Percentiles rank a stretch among this genome's conserved stretches.
These are phyloP conservation scores for Phytophthora rubi DNA, from an alignment of 352 stramenopile species.

Conservation along the genomic window DNA sequence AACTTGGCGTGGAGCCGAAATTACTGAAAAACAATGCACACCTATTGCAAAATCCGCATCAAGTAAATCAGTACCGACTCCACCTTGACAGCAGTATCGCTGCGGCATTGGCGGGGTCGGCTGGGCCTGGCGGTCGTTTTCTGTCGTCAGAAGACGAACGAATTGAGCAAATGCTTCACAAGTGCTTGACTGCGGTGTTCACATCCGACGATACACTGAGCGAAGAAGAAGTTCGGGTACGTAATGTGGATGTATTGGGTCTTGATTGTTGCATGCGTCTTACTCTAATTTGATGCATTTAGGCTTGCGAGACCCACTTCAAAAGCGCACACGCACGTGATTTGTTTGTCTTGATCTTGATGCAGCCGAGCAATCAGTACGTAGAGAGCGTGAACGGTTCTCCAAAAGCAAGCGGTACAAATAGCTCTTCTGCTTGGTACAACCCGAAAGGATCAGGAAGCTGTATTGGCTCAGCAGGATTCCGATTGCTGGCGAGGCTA, in stretches of 20 bases:
- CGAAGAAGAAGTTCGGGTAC: constrained; percentile 59
- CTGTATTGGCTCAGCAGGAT: constrained; percentile 75
- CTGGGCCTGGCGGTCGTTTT: constrained; percentile 35
- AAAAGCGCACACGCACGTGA: constrained; percentile 77
- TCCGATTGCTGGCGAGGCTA: constrained; percentile 64
- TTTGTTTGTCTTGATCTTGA: constrained; percentile 86
- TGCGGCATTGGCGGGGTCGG: constrained; percentile 23
- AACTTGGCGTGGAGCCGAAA: constrained; percentile 45
- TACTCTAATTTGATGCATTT: constrained; percentile 1
- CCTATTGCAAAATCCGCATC: constrained; percentile 46
- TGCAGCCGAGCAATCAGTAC: constrained; percentile 84
- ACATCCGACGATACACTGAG: constrained; percentile 76
- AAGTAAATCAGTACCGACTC: constrained; percentile 51
- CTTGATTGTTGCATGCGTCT: constrained; percentile 5
- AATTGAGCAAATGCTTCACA: constrained; percentile 84
- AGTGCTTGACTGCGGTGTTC: constrained; percentile 82
- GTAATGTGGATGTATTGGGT: constrained; percentile 9
- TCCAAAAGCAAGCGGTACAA: constrained; percentile 29
- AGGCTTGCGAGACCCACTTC: constrained; percentile 71
- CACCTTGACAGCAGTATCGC: constrained; percentile 32
- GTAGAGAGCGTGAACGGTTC: constrained; percentile 51
- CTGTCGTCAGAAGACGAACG: constrained; percentile 78
- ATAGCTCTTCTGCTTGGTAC: constrained; percentile 63
- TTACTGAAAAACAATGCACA: constrained; percentile 47
- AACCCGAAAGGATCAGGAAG: constrained; percentile 85